phyloP scores from a whole-genome alignment of 1,284 basidiomycete species.

The Fomitiporia mediterranea region DNA sequence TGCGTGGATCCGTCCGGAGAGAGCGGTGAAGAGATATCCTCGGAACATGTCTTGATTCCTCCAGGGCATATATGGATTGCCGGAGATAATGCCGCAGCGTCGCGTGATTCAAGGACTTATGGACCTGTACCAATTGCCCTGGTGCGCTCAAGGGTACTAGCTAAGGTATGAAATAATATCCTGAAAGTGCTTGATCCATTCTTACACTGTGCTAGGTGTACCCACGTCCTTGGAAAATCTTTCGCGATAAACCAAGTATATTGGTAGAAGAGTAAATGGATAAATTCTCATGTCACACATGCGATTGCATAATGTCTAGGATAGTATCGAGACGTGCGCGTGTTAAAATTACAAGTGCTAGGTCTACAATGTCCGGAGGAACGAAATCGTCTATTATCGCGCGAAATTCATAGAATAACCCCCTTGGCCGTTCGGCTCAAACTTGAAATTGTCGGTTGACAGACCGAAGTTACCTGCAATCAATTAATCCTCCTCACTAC shows the following conservation, averaged over 20 bases:
- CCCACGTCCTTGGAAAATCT: constrained; percentile 47
- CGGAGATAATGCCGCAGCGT: constrained; percentile 85
- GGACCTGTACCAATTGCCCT: constrained; percentile 88
- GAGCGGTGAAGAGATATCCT: constrained; percentile 49
- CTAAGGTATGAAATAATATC: constrained; percentile 51
- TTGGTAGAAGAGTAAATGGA: neutral
- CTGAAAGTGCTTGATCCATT: neutral
- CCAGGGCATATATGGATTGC: constrained; percentile 88
- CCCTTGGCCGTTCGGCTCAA: constrained; percentile 87
- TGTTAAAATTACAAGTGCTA: neutral
- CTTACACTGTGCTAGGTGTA: constrained; percentile 40
- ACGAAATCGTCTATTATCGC: neutral
- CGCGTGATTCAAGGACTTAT: constrained; percentile 85
- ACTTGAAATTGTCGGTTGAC: constrained; percentile 93
- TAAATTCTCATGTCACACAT: neutral
- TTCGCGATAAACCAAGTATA: constrained; percentile 24
- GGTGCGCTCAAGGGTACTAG: constrained; percentile 72
- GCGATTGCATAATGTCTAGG: neutral
- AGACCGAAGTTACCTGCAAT: constrained; percentile 77
- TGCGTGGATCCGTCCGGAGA: constrained; percentile 85
- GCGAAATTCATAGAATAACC: constrained; percentile 92
- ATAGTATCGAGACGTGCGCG: neutral
- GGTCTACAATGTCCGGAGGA: neutral
- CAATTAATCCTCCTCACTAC: no score
- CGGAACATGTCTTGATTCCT: constrained; percentile 72